These are phyloP conservation scores for Rubia balearica DNA, from an alignment of 305 asterid genomes.

Conservation along the genomic window DNA sequence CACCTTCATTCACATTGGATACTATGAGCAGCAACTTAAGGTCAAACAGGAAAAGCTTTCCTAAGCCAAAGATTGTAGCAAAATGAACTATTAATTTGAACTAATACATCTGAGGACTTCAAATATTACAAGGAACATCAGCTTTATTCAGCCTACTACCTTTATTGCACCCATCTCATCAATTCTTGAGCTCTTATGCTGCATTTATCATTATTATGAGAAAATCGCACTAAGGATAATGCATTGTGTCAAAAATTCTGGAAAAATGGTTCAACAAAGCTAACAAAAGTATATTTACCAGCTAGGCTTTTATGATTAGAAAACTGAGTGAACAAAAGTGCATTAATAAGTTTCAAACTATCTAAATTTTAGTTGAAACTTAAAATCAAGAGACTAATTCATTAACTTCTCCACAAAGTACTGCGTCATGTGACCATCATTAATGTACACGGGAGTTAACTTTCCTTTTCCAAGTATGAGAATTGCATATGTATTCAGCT, in stretches of 20 bases:
- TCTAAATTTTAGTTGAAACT: neutral
- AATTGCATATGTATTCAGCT: no score
- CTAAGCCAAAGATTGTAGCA: slow-evolving; percentile 73
- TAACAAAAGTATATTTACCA: slow-evolving; percentile 26
- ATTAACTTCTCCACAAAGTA: slow-evolving; percentile 59
- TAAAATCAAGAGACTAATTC: neutral
- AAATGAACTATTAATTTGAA: slow-evolving; percentile 76
- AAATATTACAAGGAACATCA: slow-evolving; percentile 38
- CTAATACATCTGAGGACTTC: slow-evolving; percentile 43
- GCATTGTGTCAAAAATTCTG: no score
- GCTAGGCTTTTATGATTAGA: slow-evolving; percentile 56
- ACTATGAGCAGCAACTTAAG: slow-evolving; percentile 68
- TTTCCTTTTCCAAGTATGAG: slow-evolving; percentile 25
- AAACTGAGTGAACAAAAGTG: neutral
- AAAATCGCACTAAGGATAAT: slow-evolving; percentile 15
- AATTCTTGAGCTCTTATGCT: slow-evolving; percentile 93
- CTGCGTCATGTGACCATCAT: slow-evolving; percentile 52
- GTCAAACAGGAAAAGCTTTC: slow-evolving; percentile 62
- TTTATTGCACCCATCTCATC: slow-evolving; percentile 81
- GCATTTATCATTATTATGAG: slow-evolving; percentile 40
- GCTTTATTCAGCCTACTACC: slow-evolving; percentile 68
- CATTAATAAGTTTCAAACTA: neutral
- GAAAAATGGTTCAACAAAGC: neutral
- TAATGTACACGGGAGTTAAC: slow-evolving; percentile 65
- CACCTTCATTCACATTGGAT: slow-evolving; percentile 91